Conservation (phyloP, 139 green algal genomes). For the Coelastrella sp. region DNA sequence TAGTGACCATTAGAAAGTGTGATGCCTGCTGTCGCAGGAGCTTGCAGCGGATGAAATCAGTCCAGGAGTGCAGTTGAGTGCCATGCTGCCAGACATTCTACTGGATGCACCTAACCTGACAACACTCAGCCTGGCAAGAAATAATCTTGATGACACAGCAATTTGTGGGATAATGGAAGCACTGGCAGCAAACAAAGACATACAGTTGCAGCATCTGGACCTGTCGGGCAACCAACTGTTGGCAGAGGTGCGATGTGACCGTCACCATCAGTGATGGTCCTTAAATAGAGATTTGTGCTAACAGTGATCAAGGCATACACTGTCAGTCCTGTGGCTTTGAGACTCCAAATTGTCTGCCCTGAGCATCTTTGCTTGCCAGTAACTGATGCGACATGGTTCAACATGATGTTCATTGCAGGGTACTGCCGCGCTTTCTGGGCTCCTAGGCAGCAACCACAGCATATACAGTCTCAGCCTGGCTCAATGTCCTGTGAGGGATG, state of each 20-base stretch:
- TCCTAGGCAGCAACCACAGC: constrained; percentile 14
- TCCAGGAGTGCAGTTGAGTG: constrained; percentile 45
- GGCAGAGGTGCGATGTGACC: not conserved
- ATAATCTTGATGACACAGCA: constrained; percentile 43
- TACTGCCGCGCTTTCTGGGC: not conserved
- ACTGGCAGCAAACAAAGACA: constrained; percentile 44
- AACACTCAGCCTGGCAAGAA: constrained; percentile 46
- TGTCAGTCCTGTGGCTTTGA: not conserved
- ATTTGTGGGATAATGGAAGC: constrained; percentile 44
- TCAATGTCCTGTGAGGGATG: constrained; percentile 44
- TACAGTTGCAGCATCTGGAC: constrained; percentile 44
- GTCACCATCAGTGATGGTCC: no score
- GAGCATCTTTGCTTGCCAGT: no score
- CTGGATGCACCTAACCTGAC: constrained; percentile 41
- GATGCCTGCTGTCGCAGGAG: not conserved
- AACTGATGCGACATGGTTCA: not conserved
- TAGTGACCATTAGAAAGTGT: not conserved
- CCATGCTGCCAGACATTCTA: constrained; percentile 58
- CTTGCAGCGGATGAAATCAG: constrained; percentile 38
- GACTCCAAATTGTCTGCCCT: not conserved
- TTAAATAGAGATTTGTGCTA: not conserved
- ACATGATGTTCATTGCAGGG: constrained; percentile 13
- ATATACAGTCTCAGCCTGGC: constrained; percentile 40
- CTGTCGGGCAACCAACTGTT: constrained; percentile 38
- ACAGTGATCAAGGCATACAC: not conserved